Evolutionary conservation across 345 rosid genomes (phyloP).

Genomic region (Hirschfeldia incana): DNA sequence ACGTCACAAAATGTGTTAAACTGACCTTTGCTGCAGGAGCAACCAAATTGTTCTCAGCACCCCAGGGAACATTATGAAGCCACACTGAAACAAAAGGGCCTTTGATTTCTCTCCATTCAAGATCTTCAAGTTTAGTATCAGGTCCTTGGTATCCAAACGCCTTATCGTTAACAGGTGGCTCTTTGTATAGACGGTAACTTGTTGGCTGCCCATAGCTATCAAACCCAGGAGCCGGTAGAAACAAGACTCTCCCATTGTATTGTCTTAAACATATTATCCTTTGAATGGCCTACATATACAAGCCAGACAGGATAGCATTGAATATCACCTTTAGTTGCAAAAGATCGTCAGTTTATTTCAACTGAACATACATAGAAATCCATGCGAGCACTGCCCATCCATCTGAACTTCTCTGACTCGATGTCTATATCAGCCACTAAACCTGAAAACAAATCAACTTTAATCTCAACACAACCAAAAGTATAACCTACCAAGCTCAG

Average conservation of each 20-base stretch:
- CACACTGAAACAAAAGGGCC: constrained; percentile 95
- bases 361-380: constrained; percentile 71
- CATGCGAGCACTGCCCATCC: constrained; percentile 91
- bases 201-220: constrained; percentile 74
- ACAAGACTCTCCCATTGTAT: constrained; percentile 64
- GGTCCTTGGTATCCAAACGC: constrained; percentile 66
- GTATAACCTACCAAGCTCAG: not conserved
- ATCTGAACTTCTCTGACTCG: constrained; percentile 87
- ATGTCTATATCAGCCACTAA: constrained; percentile 92
- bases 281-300: constrained; percentile 55
- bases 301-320: not conserved
- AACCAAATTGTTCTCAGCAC: constrained; percentile 65
- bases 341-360: not conserved
- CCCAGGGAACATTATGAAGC: constrained; percentile 99
- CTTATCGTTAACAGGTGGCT: constrained; percentile 30
- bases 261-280: constrained; percentile 64
- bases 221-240: constrained; percentile 92
- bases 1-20: constrained; percentile 1
- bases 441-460: constrained; percentile 50
- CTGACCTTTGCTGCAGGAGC: constrained; percentile 94
- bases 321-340: not conserved
- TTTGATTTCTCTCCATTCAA: constrained; percentile 71
- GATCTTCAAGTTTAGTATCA: constrained; percentile 44
- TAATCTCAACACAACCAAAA: not conserved
- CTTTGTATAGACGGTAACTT: constrained; percentile 41